Conservation (phyloP, 169 alveolate species). For the Perkinsus marinus region DNA sequence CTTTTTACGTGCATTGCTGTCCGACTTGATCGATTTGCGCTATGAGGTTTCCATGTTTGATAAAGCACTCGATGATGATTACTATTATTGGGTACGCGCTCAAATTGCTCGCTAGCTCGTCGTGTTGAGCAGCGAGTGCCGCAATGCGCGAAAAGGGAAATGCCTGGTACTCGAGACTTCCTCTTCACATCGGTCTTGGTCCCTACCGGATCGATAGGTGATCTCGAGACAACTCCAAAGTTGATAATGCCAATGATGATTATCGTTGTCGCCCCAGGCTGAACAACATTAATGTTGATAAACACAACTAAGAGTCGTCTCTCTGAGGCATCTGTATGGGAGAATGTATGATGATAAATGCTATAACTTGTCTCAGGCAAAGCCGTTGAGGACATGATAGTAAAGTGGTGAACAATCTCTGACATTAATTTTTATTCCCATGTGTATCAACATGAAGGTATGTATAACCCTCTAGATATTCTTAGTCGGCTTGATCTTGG, state of each 20-base stretch:
- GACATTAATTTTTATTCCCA: too few relatives aligned
- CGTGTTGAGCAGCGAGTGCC: background rate
- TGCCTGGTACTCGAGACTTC: background rate
- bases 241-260: background rate
- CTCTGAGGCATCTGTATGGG: background rate
- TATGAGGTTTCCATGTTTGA: background rate
- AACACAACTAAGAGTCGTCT: background rate
- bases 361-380: background rate
- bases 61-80: background rate
- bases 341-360: background rate
- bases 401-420: background rate
- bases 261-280: background rate
- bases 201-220: background rate
- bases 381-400: background rate
- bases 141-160: background rate
- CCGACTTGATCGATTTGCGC: background rate
- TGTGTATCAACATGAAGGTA: too few relatives aligned
- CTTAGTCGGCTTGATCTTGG: too few relatives aligned
- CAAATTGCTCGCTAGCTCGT: background rate
- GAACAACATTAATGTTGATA: background rate
- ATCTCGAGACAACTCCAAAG: background rate
- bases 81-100: background rate
- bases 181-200: background rate
- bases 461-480: too few relatives aligned
- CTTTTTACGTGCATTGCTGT: background rate